These are phyloP conservation scores for Pyrenophora graminea DNA, from an alignment of 2,329 filamentous ascomycete species.

Conservation along the genomic window DNA sequence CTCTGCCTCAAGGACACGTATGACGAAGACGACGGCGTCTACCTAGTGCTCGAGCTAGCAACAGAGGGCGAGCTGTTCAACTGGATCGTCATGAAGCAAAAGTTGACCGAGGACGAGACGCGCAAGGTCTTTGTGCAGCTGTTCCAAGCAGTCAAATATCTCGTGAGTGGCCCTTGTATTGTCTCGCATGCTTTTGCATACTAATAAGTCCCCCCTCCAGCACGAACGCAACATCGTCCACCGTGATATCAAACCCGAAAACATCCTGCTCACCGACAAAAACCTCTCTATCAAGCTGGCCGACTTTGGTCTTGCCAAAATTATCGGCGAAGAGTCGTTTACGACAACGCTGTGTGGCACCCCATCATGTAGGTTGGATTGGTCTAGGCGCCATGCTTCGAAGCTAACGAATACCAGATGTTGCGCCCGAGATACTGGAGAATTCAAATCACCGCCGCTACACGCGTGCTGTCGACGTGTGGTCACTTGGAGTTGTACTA, in stretches of 20 bases:
- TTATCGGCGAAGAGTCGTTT: slow-evolving; percentile 97
- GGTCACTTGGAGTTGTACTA: slow-evolving; percentile 95
- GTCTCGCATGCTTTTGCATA: not conserved
- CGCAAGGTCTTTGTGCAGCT: slow-evolving; percentile 88
- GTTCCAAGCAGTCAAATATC: slow-evolving; percentile 91
- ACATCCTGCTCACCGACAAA: slow-evolving; percentile 87
- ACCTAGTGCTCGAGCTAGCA: slow-evolving; percentile 87
- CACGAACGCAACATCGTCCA: slow-evolving; percentile 98
- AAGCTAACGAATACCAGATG: slow-evolving; percentile 58
- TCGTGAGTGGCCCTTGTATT: slow-evolving; percentile 63
- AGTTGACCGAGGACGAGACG: slow-evolving; percentile 80
- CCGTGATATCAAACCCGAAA: slow-evolving; percentile 96
- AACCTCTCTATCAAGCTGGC: slow-evolving; percentile 87
- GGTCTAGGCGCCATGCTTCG: not conserved
- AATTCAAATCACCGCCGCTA: slow-evolving; percentile 82
- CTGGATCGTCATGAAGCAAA: slow-evolving; percentile 87
- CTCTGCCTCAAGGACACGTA: slow-evolving; percentile 95
- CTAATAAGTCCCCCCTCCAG: slow-evolving; percentile 55
- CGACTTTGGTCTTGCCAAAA: slow-evolving; percentile 96
- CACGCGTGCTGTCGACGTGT: slow-evolving; percentile 92
- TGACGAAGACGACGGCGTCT: slow-evolving; percentile 86
- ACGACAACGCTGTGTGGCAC: slow-evolving; percentile 94
- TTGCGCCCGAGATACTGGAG: slow-evolving; percentile 92
- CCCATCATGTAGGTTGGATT: slow-evolving; percentile 67
- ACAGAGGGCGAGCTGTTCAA: slow-evolving; percentile 96